These are phyloP conservation scores for Naganishia kalamii DNA, from an alignment of 768 basidiomycete species.

Conservation along the genomic window DNA sequence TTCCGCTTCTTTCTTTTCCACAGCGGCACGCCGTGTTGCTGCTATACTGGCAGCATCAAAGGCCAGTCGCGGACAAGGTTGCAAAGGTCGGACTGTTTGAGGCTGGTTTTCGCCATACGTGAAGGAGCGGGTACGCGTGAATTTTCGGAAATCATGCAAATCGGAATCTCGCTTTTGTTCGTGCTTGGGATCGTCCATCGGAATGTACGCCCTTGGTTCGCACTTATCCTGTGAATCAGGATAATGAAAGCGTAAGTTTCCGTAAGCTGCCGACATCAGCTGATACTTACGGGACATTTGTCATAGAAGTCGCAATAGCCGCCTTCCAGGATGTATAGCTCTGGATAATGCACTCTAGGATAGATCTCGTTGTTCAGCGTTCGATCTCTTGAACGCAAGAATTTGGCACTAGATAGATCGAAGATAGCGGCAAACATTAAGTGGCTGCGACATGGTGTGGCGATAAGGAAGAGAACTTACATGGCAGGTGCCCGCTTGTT, in stretches of 20 bases:
- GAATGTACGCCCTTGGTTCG: constrained; percentile 73
- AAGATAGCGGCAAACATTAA: constrained; percentile 8
- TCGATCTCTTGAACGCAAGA: constrained; percentile 83
- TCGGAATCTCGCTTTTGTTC: constrained; percentile 73
- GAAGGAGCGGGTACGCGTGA: constrained; percentile 83
- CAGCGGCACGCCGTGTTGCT: constrained; percentile 51
- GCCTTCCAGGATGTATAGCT: constrained; percentile 93
- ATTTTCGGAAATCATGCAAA: constrained; percentile 85
- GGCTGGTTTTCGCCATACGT: constrained; percentile 68
- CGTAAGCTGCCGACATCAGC: not conserved
- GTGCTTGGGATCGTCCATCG: constrained; percentile 90
- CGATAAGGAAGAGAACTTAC: constrained; percentile 52
- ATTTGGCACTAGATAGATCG: constrained; percentile 65
- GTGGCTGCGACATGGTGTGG: not conserved
- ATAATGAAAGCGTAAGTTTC: not conserved
- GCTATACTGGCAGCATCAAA: constrained; percentile 38
- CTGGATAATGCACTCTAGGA: constrained; percentile 88
- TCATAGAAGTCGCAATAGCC: constrained; percentile 88
- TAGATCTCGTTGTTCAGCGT: constrained; percentile 80
- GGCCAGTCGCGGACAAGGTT: constrained; percentile 37
- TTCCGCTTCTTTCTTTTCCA: constrained; percentile 62
- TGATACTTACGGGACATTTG: constrained; percentile 51
- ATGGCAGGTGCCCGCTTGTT: constrained; percentile 92
- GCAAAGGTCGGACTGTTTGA: constrained; percentile 24
- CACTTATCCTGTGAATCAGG: constrained; percentile 48